A percentile compares a stretch with the other conserved stretches of the same genome.
Evolutionary conservation across 495 filamentous ascomycete genomes (phyloP).

Genomic region (Penicillium paradoxum): DNA sequence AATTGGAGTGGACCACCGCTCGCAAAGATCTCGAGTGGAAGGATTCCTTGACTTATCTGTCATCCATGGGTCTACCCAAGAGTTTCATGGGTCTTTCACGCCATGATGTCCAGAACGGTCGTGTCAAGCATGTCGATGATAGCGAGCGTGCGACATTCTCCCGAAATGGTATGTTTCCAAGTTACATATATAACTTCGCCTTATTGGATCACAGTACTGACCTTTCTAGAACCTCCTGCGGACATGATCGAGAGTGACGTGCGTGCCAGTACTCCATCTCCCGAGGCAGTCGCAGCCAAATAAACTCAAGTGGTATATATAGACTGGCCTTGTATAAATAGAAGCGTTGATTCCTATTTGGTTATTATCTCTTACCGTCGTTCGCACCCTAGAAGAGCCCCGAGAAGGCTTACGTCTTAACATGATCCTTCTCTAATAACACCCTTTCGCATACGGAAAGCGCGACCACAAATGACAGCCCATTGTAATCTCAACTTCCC

Average conservation of each 20-base stretch:
- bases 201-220: constrained; percentile 21
- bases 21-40: constrained; percentile 83
- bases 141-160: constrained; percentile 69
- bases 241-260: constrained; percentile 50
- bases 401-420: neutral
- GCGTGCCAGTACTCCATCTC: constrained; percentile 15
- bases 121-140: constrained; percentile 63
- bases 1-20: constrained; percentile 73
- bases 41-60: constrained; percentile 70
- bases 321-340: constrained; percentile 36
- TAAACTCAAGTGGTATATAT: constrained; percentile 37
- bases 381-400: neutral
- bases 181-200: neutral
- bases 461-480: neutral
- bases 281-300: constrained; percentile 40
- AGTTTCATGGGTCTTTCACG: constrained; percentile 65
- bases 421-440: neutral
- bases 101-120: constrained; percentile 73
- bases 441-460: neutral
- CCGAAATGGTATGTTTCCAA: constrained; percentile 55
- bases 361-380: neutral
- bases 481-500: neutral
- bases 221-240: constrained; percentile 49
- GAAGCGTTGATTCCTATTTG: constrained; percentile 15
- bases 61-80: constrained; percentile 82